Base-by-base conservation (phyloP, 108 stramenopile genomes). In the Pseudonitzschia multistriata region DNA sequence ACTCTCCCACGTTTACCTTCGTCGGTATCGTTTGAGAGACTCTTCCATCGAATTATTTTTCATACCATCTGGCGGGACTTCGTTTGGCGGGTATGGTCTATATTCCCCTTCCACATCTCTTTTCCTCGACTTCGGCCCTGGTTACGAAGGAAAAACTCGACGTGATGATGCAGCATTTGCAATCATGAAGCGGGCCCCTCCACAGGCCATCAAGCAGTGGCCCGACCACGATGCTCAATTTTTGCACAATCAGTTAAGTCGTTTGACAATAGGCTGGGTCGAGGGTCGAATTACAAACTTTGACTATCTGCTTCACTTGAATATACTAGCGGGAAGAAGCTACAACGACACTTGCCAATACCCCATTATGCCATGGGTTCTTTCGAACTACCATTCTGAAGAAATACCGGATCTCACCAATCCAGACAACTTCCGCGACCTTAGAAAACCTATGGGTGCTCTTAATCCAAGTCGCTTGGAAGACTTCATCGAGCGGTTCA, bases 271-370 rank as follows among this genome's bases (percentile, higher is more conserved):
- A 42, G 88, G 88, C n/a, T 96, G 94, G 90, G 89, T 85, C 6
- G 93, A 95, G 60, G 90, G 92, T 19, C 83, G 89, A 21, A 84
- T 98, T 45, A 92, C 94, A 36, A 99, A 98, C 72, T 98, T 98
- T 68, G 99, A 98, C 66, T 99, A 98, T 74, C 74, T 99, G 15
- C 83, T 97, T 61, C 84, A 90, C 65, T 77, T 98, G 69, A 99
- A 99, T 76, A 85, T 90, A 37, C 78, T 98, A 39, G 96, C 99
- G 10, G 99, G 99, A 8, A 77, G 99, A 30, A 93, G 91, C 52
- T 97, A 90, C 72, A 96, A 97, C 77, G 97, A 98, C 69, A 87
- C 96, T n/a, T 93, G 93, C 56, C 98, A 99, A 76, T 99, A 99
- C 67, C 99, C 99, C 14, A 96, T 99, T 31, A 88, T 99, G 56